Base-by-base conservation (phyloP, 2,329 filamentous ascomycete genomes). In the Malbranchea cinnamomea region DNA sequence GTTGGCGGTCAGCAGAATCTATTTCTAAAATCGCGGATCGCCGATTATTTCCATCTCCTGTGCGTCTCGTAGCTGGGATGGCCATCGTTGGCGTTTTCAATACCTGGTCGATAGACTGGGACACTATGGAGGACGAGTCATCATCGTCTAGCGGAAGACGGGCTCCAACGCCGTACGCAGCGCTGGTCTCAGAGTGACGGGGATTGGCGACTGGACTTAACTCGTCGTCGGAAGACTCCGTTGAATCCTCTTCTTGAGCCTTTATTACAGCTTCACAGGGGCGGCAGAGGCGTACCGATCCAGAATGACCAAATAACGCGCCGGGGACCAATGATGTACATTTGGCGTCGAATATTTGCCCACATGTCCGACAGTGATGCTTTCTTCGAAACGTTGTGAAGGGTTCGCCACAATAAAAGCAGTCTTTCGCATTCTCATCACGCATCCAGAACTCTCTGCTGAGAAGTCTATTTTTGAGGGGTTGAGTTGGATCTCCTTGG, bases 361-460 rank as follows among this genome's bases (percentile, higher is more conserved):
- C 89, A 49, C 89, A 98, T 1, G 71, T 71, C 37, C 91, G 75
- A 52, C 89, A 98, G 54, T 98, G 89, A 52, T 98, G 89, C 49
- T 98, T 98, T 40, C 89, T 74, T 35, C 89, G 72, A 49, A 95
- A 95, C 1, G 87, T 89, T 0, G 83, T 84, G 48, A 98, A 98
- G 2, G 80, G 70, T 35, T 82, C 78, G 25, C 82, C 82, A 46
- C 89, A 98, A 25, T 82, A 71, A 50, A 94, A 98, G 48, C 89
- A 98, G 45, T 94, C 87, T 50, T 92, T 95, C 36, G 87, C 91
- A 38, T 91, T 94, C 48, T 95, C 89, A 49, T 98, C 89, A 36
- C 84, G 81, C 89, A 98, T 98, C 89, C 87, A 95, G 44, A 93
- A 95, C 43, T 95, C 85, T 47, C 85, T 89, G 50, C 81, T 92